phyloP scores from a whole-genome alignment of 495 filamentous ascomycete species.

The Hyaloscypha variabilis region DNA sequence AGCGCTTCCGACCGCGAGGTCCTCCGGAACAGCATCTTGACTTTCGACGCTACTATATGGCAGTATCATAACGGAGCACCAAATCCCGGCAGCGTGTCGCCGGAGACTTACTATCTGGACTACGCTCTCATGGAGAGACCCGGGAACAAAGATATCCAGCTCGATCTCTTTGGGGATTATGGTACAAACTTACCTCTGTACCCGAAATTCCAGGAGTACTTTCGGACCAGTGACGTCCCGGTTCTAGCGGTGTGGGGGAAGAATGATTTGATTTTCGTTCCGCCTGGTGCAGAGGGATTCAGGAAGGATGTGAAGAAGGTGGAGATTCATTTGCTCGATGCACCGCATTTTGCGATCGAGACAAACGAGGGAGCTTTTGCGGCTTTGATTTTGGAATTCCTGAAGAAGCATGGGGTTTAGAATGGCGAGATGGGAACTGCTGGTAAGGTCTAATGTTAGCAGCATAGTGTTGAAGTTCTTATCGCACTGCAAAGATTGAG shows the following conservation, averaged over 20 bases:
- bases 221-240: constrained; percentile 53
- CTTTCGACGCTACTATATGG: constrained; percentile 47
- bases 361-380: constrained; percentile 53
- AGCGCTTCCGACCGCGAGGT: constrained; percentile 42
- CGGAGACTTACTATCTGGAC: constrained; percentile 54
- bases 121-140: constrained; percentile 47
- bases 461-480: too few species aligned
- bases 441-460: too few species aligned
- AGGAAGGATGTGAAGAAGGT: constrained; percentile 53
- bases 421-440: background rate
- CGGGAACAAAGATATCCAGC: constrained; percentile 55
- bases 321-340: constrained; percentile 56
- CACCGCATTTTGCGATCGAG: constrained; percentile 66
- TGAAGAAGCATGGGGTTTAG: constrained; percentile 36
- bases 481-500: too few species aligned
- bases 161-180: constrained; percentile 59
- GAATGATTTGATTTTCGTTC: constrained; percentile 58
- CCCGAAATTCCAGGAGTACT: constrained; percentile 56
- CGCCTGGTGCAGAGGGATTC: constrained; percentile 60
- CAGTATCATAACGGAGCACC: constrained; percentile 55
- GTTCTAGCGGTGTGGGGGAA: constrained; percentile 64
- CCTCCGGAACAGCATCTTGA: constrained; percentile 42
- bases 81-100: constrained; percentile 40
- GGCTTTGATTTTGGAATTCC: constrained; percentile 47
- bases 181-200: constrained; percentile 49